Percentiles rank a stretch among this genome's conserved stretches.
Conservation (phyloP, 176 grass and related monocot species). For the Oryza meridionalis region DNA sequence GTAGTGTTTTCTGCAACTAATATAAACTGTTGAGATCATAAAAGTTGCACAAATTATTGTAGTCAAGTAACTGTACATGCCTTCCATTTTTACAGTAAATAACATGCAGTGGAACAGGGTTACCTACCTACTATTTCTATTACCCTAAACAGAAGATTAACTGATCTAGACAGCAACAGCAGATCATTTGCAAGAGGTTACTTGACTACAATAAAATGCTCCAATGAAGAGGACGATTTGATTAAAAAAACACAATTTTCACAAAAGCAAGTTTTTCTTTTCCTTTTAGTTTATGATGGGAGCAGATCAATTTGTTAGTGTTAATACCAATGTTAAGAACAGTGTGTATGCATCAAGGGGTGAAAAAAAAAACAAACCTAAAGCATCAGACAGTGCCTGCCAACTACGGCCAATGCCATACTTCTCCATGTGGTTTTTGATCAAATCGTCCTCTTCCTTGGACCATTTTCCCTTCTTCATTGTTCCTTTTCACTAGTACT, state of each 20-base stretch:
- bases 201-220: too few relatives aligned
- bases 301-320: not conserved
- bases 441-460: slow-evolving; percentile 47
- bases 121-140: not conserved
- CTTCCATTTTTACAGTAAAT: not conserved
- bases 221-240: too few relatives aligned
- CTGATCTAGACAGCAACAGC: not conserved
- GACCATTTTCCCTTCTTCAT: slow-evolving; percentile 58
- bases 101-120: not conserved
- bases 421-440: slow-evolving; percentile 47
- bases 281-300: not conserved
- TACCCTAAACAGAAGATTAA: not conserved
- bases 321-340: not conserved
- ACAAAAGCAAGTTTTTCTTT: not conserved
- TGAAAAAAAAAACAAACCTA: slow-evolving; percentile 40
- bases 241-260: not conserved
- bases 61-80: not conserved
- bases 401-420: slow-evolving; percentile 54
- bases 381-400: slow-evolving; percentile 49
- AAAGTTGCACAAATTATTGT: not conserved
- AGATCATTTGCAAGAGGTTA: slow-evolving; percentile 9
- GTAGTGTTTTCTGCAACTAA: not conserved
- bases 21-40: not conserved
- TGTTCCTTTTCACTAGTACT: not conserved
- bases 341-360: not conserved